Base-by-base conservation (phyloP, 1,139 yeast genomes). In the Schwanniomyces etchellsii region DNA sequence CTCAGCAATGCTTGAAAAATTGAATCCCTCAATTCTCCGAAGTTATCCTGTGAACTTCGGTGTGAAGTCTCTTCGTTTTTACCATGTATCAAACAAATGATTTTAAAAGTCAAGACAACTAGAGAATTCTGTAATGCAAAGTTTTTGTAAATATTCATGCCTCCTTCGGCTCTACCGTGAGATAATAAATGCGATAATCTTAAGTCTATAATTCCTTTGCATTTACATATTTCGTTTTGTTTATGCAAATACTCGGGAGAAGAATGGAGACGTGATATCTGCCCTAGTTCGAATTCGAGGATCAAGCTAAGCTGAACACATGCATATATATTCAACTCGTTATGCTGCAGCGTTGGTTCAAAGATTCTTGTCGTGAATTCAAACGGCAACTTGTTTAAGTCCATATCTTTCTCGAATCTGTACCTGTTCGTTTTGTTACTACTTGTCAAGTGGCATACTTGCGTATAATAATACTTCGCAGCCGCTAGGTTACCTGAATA, bases 381-480 rank as follows among this genome's bases (percentile, higher is more conserved):
- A 26, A 47, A 28, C 1, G 35, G 24, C 11, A 50, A 31, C 24
- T 50, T 54, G 18, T 40, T 26, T 16, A 35, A 24, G 13, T 24
- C 27, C n/a, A n/a, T n/a, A n/a, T n/a, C n/a, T n/a, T n/a, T n/a
- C n/a, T n/a, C n/a, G n/a, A n/a, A n/a, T 12, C 16, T 15, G 17
- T 9, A 5, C 14, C 27, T 33, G 17, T 22, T 25, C 13, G 24
- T 12, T 20, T 24, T 17, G 9, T 17, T 13, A 7, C 23, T 17
- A 3, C 31, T 27, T 10, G 46, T 35, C 25, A 44, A 32, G 28
- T 50, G 49, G 14, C 49, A 38, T 3, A 60, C 58, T 37, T 58
- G 60, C 23, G 50, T 30, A 37, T 58, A 67, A 32, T 60, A 64
- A 32, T 54, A 57, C 33, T 64, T 58, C 2, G 75, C 61, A 2